Evolutionary conservation across 176 grass and related monocot species (phyloP).

Genomic region (Carex myosuroides): DNA sequence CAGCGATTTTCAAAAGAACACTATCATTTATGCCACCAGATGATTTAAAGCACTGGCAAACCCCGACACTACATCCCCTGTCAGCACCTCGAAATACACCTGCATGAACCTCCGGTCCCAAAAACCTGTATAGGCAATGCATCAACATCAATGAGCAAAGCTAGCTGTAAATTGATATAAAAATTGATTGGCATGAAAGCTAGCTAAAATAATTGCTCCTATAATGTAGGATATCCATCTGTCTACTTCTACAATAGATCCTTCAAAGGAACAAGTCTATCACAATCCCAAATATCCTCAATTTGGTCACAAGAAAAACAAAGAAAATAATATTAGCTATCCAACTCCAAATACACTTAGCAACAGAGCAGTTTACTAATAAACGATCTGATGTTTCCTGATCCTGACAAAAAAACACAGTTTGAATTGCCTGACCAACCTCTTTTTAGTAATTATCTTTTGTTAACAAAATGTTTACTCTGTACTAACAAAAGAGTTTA

Average conservation of each 20-base stretch:
- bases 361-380: background rate
- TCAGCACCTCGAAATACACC: background rate
- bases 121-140: background rate
- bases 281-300: background rate
- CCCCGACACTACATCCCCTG: background rate
- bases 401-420: background rate
- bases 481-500: background rate
- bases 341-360: background rate
- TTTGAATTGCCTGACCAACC: background rate
- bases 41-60: background rate
- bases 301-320: background rate
- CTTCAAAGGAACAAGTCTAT: background rate
- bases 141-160: background rate
- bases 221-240: too few species aligned
- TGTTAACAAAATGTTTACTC: background rate
- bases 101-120: background rate
- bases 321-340: background rate
- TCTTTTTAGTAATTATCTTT: background rate
- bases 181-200: background rate
- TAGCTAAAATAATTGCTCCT: background rate
- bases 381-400: background rate
- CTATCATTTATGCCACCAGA: background rate
- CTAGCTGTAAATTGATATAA: background rate
- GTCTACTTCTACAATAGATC: background rate
- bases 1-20: too few species aligned